Percentiles rank a stretch among this genome's conserved stretches.
Evolutionary conservation across 345 rosid genomes (phyloP).

Genomic region (Acer negundo): DNA sequence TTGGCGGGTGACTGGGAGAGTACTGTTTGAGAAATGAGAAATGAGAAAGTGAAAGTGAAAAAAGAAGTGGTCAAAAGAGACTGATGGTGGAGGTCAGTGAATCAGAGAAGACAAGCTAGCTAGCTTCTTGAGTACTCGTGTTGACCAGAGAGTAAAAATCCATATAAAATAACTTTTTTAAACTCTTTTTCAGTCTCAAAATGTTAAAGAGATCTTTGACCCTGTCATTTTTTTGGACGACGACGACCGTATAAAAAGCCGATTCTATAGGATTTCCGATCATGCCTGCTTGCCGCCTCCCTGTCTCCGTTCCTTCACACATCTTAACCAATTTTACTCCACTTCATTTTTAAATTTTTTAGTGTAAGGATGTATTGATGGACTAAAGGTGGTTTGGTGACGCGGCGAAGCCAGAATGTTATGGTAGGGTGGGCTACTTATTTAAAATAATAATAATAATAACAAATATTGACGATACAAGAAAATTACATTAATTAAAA

Average conservation of each 20-base stretch:
- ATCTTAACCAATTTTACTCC: too few relatives aligned
- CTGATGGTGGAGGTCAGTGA: background rate
- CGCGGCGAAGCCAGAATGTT: too few relatives aligned
- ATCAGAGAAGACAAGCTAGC: background rate
- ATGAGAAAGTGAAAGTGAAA: background rate
- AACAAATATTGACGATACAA: too few relatives aligned
- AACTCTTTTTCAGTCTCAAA: background rate
- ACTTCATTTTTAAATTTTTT: too few relatives aligned
- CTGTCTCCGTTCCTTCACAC: background rate
- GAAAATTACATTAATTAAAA: too few relatives aligned
- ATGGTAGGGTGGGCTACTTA: too few relatives aligned
- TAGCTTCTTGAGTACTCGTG: conserved; percentile 12
- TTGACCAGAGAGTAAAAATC: background rate
- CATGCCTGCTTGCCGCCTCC: background rate
- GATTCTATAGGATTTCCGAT: background rate
- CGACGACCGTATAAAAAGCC: background rate
- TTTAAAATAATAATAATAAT: too few relatives aligned
- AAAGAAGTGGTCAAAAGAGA: background rate
- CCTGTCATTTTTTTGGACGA: background rate
- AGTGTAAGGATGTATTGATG: too few relatives aligned
- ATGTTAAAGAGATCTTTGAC: background rate
- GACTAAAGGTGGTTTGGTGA: too few relatives aligned
- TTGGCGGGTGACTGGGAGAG: background rate
- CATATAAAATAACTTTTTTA: background rate
- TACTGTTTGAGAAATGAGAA: background rate